phyloP scores from a whole-genome alignment of 345 rosid genomes.

The Gossypium herbaceum region DNA sequence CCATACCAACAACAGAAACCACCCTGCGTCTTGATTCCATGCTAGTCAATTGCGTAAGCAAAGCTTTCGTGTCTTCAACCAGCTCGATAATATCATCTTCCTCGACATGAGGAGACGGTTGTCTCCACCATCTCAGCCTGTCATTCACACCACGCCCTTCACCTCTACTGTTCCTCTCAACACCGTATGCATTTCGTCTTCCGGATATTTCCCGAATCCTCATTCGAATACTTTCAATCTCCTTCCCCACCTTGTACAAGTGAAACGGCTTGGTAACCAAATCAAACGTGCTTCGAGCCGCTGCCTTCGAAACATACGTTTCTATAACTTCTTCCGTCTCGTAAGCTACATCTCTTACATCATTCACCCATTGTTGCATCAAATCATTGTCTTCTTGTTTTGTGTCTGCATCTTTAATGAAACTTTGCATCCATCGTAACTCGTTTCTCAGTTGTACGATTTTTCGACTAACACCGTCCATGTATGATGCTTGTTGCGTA shows the following conservation, averaged over 20 bases:
- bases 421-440: slow-evolving; percentile 14
- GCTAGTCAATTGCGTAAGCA: slow-evolving; percentile 9
- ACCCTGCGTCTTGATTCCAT: slow-evolving; percentile 13
- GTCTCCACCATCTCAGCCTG: slow-evolving; percentile 17
- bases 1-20: slow-evolving; percentile 18
- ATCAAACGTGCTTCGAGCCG: not conserved
- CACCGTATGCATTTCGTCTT: not conserved
- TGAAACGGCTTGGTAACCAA: slow-evolving; percentile 4
- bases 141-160: not conserved
- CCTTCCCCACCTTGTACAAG: slow-evolving; percentile 18
- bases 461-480: slow-evolving; percentile 5
- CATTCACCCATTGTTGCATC: slow-evolving; percentile 8
- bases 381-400: slow-evolving; percentile 11
- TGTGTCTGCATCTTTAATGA: slow-evolving; percentile 19
- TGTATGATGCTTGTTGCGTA: not conserved
- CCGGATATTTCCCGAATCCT: slow-evolving; percentile 8
- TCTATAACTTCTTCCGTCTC: slow-evolving; percentile 14
- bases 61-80: slow-evolving; percentile 6
- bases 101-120: slow-evolving; percentile 5
- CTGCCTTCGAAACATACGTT: slow-evolving; percentile 5
- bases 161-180: not conserved
- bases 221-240: not conserved
- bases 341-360: slow-evolving; percentile 9
- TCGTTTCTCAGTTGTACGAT: slow-evolving; percentile 3
- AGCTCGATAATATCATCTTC: slow-evolving; percentile 12